These are phyloP conservation scores for Suillus lakei DNA, from an alignment of 768 basidiomycete genomes.

Conservation along the genomic window DNA sequence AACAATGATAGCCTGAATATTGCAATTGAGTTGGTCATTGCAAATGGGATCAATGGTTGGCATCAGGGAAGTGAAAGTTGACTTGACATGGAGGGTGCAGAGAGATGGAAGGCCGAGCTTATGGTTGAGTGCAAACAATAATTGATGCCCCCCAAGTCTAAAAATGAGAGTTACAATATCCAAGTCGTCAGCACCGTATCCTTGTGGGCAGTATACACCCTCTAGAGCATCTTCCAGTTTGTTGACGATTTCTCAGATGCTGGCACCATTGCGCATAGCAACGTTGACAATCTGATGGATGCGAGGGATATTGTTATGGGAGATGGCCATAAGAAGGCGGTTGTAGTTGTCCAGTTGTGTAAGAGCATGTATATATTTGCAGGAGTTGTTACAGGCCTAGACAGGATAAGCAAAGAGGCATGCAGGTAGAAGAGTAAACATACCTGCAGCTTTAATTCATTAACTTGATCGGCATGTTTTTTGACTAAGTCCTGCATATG, in stretches of 20 bases:
- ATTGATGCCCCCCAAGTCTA: slow-evolving; percentile 13
- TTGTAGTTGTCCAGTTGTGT: neutral
- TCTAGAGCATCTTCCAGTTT: slow-evolving; percentile 14
- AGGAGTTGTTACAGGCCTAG: neutral
- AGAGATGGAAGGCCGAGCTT: slow-evolving; percentile 16
- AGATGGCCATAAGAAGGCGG: slow-evolving; percentile 12
- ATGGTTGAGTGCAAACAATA: slow-evolving; percentile 21
- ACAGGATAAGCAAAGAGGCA: neutral
- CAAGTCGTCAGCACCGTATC: neutral
- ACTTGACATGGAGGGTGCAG: slow-evolving; percentile 12
- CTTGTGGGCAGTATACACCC: neutral
- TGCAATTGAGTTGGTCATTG: slow-evolving; percentile 9
- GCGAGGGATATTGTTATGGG: slow-evolving; percentile 10
- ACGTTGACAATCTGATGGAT: slow-evolving; percentile 9
- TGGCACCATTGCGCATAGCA: slow-evolving; percentile 12
- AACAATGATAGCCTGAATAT: slow-evolving; percentile 16
- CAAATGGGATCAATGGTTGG: slow-evolving; percentile 16
- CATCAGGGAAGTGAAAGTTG: slow-evolving; percentile 13
- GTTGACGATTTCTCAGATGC: slow-evolving; percentile 4
- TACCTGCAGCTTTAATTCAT: slow-evolving; percentile 4
- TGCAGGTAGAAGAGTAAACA: neutral
- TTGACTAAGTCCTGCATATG: neutral
- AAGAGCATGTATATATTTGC: neutral
- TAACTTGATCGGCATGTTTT: neutral
- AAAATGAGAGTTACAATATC: slow-evolving; percentile 17